A percentile compares a stretch with the other conserved stretches of the same genome.
Conservation (phyloP, 2,329 filamentous ascomycete genomes). For the Fusarium chlamydosporum region DNA sequence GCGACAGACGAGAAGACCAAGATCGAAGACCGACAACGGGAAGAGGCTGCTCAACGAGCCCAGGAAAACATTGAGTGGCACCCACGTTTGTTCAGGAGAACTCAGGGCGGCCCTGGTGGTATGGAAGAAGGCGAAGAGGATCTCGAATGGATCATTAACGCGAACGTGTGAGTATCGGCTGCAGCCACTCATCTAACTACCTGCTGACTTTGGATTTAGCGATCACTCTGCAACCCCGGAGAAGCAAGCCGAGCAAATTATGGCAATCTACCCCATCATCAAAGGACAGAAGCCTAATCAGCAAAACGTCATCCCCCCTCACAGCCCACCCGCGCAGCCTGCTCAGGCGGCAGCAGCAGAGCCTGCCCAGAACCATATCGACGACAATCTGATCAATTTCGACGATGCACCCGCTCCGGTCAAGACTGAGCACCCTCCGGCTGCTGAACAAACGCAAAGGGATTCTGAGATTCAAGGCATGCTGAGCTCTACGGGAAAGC, state of each 20-base stretch:
- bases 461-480: slow-evolving; percentile 60
- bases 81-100: slow-evolving; percentile 84
- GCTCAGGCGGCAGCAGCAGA: slow-evolving; percentile 37
- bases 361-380: slow-evolving; percentile 36
- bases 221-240: slow-evolving; percentile 68
- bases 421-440: slow-evolving; percentile 3
- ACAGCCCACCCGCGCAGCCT: slow-evolving; percentile 41
- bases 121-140: slow-evolving; percentile 87
- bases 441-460: slow-evolving; percentile 14
- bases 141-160: slow-evolving; percentile 94
- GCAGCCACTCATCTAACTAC: neutral
- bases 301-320: slow-evolving; percentile 69
- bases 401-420: slow-evolving; percentile 55
- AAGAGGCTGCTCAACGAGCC: slow-evolving; percentile 84
- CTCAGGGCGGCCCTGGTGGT: slow-evolving; percentile 78
- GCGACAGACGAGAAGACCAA: slow-evolving; percentile 97
- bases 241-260: slow-evolving; percentile 83
- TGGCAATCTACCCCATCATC: slow-evolving; percentile 87
- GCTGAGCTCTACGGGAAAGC: slow-evolving; percentile 64
- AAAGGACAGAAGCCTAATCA: slow-evolving; percentile 76
- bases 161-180: slow-evolving; percentile 75
- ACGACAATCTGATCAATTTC: slow-evolving; percentile 69
- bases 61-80: slow-evolving; percentile 89
- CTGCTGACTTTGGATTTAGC: slow-evolving; percentile 46
- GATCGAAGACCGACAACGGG: slow-evolving; percentile 92